Evolutionary conservation across 202 grass and related monocot species (phyloP).

Genomic region (Eragrostis tef): DNA sequence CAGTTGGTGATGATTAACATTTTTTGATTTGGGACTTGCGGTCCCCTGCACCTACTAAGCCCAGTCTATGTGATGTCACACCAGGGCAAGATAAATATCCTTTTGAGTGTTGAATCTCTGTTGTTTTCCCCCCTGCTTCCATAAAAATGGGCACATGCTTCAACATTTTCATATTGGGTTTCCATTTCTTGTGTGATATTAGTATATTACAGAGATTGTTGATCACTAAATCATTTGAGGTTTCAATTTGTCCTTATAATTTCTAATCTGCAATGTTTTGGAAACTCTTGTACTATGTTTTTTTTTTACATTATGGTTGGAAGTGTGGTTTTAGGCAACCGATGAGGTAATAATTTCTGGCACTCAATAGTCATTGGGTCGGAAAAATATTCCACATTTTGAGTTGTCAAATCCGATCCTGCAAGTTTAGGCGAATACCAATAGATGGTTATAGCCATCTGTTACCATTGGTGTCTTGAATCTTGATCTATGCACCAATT

Average conservation of each 20-base stretch:
- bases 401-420: no score
- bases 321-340: no score
- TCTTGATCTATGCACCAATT: not conserved
- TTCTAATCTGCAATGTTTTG: not conserved
- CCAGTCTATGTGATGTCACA: slow-evolving; percentile 84
- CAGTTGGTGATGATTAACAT: slow-evolving; percentile 88
- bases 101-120: slow-evolving; percentile 24
- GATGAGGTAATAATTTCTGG: no score
- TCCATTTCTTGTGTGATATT: slow-evolving; percentile 25
- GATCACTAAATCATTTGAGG: slow-evolving; percentile 3
- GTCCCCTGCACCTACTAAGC: slow-evolving; percentile 58
- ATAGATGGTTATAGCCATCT: not conserved
- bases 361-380: no score
- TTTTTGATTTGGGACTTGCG: slow-evolving; percentile 84
- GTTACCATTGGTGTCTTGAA: not conserved
- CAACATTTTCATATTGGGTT: slow-evolving; percentile 12
- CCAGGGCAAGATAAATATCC: slow-evolving; percentile 81
- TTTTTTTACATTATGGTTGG: no score
- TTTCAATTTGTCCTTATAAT: not conserved
- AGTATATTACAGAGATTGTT: slow-evolving; percentile 16
- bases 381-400: no score
- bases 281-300: not conserved
- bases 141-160: not conserved
- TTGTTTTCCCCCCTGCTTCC: not conserved
- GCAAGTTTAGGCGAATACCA: not conserved